These are phyloP conservation scores for Plasmodium coatneyi DNA, from an alignment of 169 alveolate genomes.

Conservation along the genomic window DNA sequence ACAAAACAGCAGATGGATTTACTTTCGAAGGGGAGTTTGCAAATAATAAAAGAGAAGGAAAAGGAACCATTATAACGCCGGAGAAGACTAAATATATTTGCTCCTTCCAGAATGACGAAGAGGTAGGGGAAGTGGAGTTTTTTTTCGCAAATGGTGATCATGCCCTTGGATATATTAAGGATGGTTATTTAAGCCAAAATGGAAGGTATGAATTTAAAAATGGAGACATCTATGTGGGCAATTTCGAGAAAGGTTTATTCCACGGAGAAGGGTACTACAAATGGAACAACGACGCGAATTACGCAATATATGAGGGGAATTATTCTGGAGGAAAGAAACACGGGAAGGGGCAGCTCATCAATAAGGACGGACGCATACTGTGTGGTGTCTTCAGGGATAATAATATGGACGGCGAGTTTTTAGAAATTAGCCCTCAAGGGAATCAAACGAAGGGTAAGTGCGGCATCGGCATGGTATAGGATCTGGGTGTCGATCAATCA, in stretches of 20 bases:
- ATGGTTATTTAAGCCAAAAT: conserved; percentile 60
- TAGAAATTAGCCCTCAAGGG: conserved; percentile 69
- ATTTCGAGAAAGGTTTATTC: conserved; percentile 73
- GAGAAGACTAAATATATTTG: conserved; percentile 47
- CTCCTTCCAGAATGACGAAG: conserved; percentile 28
- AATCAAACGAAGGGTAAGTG: conserved; percentile 43
- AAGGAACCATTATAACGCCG: conserved; percentile 34
- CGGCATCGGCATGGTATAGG: not conserved
- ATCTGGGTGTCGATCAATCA: not conserved
- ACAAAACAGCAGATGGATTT: conserved; percentile 81
- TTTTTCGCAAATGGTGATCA: conserved; percentile 69
- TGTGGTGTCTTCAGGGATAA: conserved; percentile 82
- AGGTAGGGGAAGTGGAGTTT: conserved; percentile 61
- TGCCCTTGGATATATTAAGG: conserved; percentile 63
- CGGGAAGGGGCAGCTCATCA: conserved; percentile 82
- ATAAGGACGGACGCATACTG: conserved; percentile 78
- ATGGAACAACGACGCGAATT: conserved; percentile 48
- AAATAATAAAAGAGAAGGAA: conserved; percentile 40
- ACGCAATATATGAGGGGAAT: conserved; percentile 54
- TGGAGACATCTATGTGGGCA: conserved; percentile 81
- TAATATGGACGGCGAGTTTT: conserved; percentile 42
- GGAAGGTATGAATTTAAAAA: conserved; percentile 78
- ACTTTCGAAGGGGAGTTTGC: conserved; percentile 68
- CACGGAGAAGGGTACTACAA: conserved; percentile 78
- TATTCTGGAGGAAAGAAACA: conserved; percentile 80